Conservation (phyloP, 106 monocot genomes). For the Amphibolis antarctica region DNA sequence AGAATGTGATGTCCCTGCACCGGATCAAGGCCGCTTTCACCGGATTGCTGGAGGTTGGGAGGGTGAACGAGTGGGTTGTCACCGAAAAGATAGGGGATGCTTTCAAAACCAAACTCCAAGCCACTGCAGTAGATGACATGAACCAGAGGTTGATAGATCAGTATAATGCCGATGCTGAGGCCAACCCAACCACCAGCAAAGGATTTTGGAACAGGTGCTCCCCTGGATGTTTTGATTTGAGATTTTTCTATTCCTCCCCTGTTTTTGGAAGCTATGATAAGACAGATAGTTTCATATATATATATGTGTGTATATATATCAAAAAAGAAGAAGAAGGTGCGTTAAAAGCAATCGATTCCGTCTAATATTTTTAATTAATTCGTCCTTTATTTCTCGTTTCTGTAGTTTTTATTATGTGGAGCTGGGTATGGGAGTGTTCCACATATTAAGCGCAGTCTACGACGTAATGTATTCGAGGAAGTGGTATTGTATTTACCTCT, state of each 20-base stretch:
- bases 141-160: too few species aligned
- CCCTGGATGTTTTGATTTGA: too few species aligned
- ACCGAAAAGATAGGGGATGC: conserved; percentile 56
- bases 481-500: background rate
- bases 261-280: too few species aligned
- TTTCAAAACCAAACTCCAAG: conserved; percentile 1
- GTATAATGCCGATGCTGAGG: too few species aligned
- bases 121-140: background rate
- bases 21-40: conserved; percentile 41
- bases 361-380: too few species aligned
- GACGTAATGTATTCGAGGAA: background rate
- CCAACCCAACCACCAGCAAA: too few species aligned
- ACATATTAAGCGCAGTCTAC: background rate
- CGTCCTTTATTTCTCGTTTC: background rate
- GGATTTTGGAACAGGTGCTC: too few species aligned
- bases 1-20: conserved; percentile 64
- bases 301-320: too few species aligned
- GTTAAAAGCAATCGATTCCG: too few species aligned
- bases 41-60: conserved; percentile 42
- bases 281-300: too few species aligned
- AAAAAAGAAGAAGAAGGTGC: too few species aligned
- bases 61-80: conserved; percentile 68
- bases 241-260: too few species aligned
- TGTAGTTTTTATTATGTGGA: background rate
- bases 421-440: background rate